Percentiles rank a stretch among this genome's conserved stretches.
These are phyloP conservation scores for Kalmusia sp. DNA, from an alignment of 2,329 filamentous ascomycete genomes.

Conservation along the genomic window DNA sequence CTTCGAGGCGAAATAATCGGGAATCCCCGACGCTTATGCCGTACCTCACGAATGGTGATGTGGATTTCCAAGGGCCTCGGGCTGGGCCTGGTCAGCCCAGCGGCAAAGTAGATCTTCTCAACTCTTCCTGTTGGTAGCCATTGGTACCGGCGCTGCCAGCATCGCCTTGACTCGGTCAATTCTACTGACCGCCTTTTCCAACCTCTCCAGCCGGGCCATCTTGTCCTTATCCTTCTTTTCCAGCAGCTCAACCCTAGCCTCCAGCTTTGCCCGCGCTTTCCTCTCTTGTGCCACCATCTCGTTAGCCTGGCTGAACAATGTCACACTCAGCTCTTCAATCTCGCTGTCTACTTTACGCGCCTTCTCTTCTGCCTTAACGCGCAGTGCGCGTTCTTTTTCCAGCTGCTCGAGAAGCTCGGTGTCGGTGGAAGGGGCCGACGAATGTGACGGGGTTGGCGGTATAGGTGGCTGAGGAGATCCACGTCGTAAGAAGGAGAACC, in stretches of 20 bases:
- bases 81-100: neutral
- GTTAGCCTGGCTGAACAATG: constrained; percentile 82
- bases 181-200: constrained; percentile 74
- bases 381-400: constrained; percentile 69
- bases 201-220: constrained; percentile 68
- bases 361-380: constrained; percentile 72
- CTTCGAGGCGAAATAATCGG: neutral
- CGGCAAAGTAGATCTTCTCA: neutral
- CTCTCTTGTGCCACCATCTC: constrained; percentile 85
- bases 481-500: constrained; percentile 53
- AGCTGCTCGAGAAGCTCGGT: constrained; percentile 67
- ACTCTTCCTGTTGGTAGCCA: constrained; percentile 1
- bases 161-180: constrained; percentile 74
- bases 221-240: constrained; percentile 76
- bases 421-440: constrained; percentile 47
- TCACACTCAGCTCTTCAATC: constrained; percentile 78
- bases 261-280: constrained; percentile 72
- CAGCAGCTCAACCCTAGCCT: constrained; percentile 72
- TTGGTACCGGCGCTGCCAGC: constrained; percentile 47
- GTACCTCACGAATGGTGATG: neutral
- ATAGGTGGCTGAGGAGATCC: constrained; percentile 36
- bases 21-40: too few species aligned
- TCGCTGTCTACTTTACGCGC: constrained; percentile 72
- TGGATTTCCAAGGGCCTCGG: neutral
- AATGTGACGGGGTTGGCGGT: constrained; percentile 4